phyloP scores from a whole-genome alignment of 1,284 basidiomycete species.

The Pisolithus thermaeus region DNA sequence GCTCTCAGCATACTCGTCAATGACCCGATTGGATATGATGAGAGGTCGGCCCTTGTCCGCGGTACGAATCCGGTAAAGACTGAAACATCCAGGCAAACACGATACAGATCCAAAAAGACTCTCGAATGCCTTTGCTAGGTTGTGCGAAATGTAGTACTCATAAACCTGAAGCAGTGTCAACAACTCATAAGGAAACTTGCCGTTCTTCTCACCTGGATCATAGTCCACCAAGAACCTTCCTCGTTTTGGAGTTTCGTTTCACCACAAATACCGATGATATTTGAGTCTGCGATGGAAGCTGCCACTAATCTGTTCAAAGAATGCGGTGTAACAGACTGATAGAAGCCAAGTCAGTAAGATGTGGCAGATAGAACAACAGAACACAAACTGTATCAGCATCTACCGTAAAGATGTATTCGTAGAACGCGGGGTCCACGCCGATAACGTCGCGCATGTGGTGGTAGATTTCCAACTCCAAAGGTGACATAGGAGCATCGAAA shows the following conservation, averaged over 20 bases:
- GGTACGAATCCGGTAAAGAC: conserved; percentile 29
- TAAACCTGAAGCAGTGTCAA: conserved; percentile 50
- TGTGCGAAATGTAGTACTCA: conserved; percentile 86
- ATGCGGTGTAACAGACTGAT: conserved; percentile 76
- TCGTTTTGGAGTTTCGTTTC: conserved; percentile 95
- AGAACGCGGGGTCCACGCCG: conserved; percentile 82
- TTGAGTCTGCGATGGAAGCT: conserved; percentile 78
- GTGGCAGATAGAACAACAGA: conserved; percentile 2
- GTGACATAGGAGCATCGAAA: conserved; percentile 93
- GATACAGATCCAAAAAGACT: conserved; percentile 73
- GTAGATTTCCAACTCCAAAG: conserved; percentile 81
- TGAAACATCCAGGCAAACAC: conserved; percentile 29
- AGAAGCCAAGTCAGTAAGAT: conserved; percentile 11
- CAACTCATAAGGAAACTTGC: conserved; percentile 37
- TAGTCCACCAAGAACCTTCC: conserved; percentile 95
- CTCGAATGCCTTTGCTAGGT: conserved; percentile 81
- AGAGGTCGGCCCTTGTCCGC: conserved; percentile 96
- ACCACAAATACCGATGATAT: conserved; percentile 93
- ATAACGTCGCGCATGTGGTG: conserved; percentile 88
- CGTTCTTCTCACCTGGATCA: conserved; percentile 71
- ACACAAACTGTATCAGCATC: conserved; percentile 84
- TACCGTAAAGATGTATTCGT: conserved; percentile 81
- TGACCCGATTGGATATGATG: conserved; percentile 94
- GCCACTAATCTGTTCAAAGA: conserved; percentile 91
- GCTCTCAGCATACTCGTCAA: conserved; percentile 94